Percentiles rank a stretch among this genome's conserved stretches.
phyloP scores from a whole-genome alignment of 2,329 filamentous ascomycete genomes.

The Fusarium cyanostomum region DNA sequence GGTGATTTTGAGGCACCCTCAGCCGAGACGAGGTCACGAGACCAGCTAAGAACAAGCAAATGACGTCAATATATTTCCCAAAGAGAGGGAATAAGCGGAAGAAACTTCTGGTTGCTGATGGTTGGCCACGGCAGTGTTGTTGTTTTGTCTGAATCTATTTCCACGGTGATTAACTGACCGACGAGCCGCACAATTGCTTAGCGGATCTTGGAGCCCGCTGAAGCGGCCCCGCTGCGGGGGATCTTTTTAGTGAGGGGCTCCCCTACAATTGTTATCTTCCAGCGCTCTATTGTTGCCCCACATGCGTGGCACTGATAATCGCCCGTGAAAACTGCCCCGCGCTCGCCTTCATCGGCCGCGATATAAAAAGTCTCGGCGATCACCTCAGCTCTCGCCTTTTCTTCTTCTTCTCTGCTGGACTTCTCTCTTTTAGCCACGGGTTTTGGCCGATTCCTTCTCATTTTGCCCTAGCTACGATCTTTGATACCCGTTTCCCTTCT shows the following conservation, averaged over 20 bases:
- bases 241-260: slow-evolving; percentile 9
- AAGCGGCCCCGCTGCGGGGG: slow-evolving; percentile 24
- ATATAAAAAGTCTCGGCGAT: slow-evolving; percentile 27
- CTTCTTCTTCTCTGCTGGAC: neutral
- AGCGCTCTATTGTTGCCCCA: neutral
- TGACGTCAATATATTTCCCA: rapidly evolving
- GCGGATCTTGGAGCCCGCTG: neutral
- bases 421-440: neutral
- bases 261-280: slow-evolving; percentile 1
- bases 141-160: neutral
- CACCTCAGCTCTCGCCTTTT: slow-evolving; percentile 3
- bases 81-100: neutral
- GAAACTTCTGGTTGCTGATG: neutral
- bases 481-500: slow-evolving; percentile 4
- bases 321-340: slow-evolving; percentile 11
- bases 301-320: neutral
- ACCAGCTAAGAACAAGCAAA: neutral
- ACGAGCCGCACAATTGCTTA: slow-evolving; percentile 14
- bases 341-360: slow-evolving; percentile 4
- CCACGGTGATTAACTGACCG: neutral
- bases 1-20: neutral
- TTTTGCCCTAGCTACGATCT: neutral
- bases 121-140: neutral
- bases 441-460: neutral
- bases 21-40: neutral